phyloP scores from a whole-genome alignment of 1,284 basidiomycete species.

The Volvariella surrecta region DNA sequence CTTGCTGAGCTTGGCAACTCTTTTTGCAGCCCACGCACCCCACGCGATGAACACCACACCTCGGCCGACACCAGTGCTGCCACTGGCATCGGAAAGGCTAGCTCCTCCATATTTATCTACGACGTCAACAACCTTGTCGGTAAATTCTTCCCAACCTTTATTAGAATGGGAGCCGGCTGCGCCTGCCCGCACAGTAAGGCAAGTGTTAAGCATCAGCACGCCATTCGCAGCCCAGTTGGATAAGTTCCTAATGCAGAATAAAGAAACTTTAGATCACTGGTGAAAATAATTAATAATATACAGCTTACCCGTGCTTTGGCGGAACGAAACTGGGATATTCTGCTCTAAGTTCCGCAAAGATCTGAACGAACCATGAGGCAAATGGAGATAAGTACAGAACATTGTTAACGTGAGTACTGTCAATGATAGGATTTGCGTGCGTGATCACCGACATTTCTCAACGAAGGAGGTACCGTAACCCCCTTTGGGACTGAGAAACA shows the following conservation, averaged over 20 bases:
- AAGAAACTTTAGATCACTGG: constrained; percentile 11
- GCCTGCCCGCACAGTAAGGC: constrained; percentile 75
- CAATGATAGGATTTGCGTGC: background rate
- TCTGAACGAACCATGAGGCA: constrained; percentile 32
- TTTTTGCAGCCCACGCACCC: constrained; percentile 84
- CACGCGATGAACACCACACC: constrained; percentile 86
- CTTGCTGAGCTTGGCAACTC: constrained; percentile 74
- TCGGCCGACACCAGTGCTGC: constrained; percentile 45
- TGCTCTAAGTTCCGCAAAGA: constrained; percentile 81
- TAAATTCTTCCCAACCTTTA: constrained; percentile 86
- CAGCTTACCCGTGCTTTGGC: constrained; percentile 78
- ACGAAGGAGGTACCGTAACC: constrained; percentile 67
- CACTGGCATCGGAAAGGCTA: constrained; percentile 40
- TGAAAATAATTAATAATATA: constrained; percentile 10
- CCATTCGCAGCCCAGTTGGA: constrained; percentile 82
- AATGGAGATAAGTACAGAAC: constrained; percentile 6
- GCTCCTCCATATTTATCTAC: constrained; percentile 76
- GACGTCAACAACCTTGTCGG: constrained; percentile 59
- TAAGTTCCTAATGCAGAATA: constrained; percentile 51
- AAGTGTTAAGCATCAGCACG: constrained; percentile 89
- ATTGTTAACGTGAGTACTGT: no score
- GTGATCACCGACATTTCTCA: constrained; percentile 55
- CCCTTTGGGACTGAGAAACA: constrained; percentile 84
- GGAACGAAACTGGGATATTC: constrained; percentile 77
- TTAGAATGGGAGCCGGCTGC: constrained; percentile 77